phyloP scores from a whole-genome alignment of 345 rosid species.

The Eucalyptus cloeziana region DNA sequence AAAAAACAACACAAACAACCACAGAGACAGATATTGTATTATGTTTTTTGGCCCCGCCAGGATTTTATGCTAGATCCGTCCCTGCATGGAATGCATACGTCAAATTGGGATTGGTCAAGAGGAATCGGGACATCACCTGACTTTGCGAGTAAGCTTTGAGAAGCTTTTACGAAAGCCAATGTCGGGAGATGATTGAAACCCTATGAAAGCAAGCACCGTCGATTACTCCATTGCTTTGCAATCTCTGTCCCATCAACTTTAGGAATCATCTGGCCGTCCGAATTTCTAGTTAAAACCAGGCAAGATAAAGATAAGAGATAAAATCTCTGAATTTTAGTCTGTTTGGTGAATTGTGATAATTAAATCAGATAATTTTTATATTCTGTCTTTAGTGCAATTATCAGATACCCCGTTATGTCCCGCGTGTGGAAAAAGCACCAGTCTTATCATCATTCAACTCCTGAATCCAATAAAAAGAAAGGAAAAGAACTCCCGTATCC shows the following conservation, averaged over 20 bases:
- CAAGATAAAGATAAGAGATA: not conserved
- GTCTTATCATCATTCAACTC: not conserved
- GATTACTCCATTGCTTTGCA: not conserved
- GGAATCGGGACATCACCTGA: not conserved
- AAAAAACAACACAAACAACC: too few relatives aligned
- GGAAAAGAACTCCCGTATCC: not conserved
- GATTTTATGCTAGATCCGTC: not conserved
- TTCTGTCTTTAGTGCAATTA: not conserved
- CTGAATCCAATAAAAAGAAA: not conserved
- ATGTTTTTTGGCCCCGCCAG: not conserved
- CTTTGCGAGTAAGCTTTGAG: not conserved
- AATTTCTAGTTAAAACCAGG: not conserved
- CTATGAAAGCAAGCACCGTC: not conserved
- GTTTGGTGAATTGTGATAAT: rapidly evolving
- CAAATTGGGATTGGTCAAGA: not conserved
- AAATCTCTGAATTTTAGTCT: not conserved
- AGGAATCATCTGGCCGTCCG: not conserved
- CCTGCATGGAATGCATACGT: not conserved
- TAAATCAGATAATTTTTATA: not conserved
- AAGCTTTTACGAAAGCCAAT: not conserved
- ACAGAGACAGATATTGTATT: not conserved
- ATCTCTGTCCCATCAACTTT: not conserved
- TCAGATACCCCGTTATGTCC: not conserved
- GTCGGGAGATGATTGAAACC: not conserved
- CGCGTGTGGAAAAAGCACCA: not conserved